Base-by-base conservation (phyloP, 2,329 filamentous ascomycete genomes). In the Alternaria solani region DNA sequence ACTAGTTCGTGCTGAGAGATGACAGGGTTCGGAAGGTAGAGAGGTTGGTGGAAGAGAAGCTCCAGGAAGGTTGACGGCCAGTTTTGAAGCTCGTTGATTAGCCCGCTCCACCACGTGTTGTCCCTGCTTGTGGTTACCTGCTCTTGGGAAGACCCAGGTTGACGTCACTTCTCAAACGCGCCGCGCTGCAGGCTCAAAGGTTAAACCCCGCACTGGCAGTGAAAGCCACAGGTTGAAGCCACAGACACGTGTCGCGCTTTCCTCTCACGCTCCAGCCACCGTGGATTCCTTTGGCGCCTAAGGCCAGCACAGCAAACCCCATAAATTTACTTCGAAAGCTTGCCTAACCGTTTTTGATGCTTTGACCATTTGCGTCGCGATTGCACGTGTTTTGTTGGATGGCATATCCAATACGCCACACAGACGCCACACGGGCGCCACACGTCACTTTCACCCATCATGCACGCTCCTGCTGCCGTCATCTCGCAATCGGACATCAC, bases 361-460 rank as follows among this genome's bases (percentile, higher is more conserved):
- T 36, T 49, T 26, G 14, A 5, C 23, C n/a, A 67, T 74, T 51
- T 71, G 43, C 4, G 68, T 69, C 18, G 7, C 14, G n/a, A 23
- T n/a, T 25, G 7, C 30, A 25, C 16, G 5, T 36, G 30, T n/a
- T 34, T 30, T 32, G 46, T 34, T 48, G 30, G 1, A 25, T 2
- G 5, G 18, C 2, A 23, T 3, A 23, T 12, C 46, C 46, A 34
- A 36, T 48, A 48, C 46, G 46, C 46, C 30, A 48, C 46, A 34
- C 2, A 7, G 20, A 36, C 46, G 46, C 46, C 46, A 48, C 46
- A 48, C 30, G 4, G 20, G 20, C 20, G 20, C 20, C 20, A 23
- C 20, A 23, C 20, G 20, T 12, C 36, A 23, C 12, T 48, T 48
- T 48, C 46, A 36, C 12, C 18, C 12, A 23, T 3, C 51, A 43